phyloP scores from a whole-genome alignment of 371 early-diverging fungal species.

The Gilbertella persicaria region DNA sequence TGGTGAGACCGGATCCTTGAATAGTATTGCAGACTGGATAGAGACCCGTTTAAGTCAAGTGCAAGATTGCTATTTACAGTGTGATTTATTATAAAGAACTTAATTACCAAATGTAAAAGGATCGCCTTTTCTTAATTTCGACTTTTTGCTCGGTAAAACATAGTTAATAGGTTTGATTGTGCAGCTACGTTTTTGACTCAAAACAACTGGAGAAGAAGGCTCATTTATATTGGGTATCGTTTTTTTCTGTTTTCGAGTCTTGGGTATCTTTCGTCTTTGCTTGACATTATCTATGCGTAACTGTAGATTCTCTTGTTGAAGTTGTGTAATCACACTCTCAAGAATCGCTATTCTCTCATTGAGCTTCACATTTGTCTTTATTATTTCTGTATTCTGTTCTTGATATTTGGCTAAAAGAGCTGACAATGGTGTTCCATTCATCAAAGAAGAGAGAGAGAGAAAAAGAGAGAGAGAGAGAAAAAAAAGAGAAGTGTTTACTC shows the following conservation, averaged over 20 bases:
- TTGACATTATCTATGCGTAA: constrained; percentile 6
- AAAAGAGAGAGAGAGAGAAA: neutral
- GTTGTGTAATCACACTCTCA: constrained; percentile 2
- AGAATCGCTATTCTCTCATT: constrained; percentile 9
- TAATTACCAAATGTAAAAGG: constrained; percentile 19
- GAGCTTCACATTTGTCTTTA: constrained; percentile 5
- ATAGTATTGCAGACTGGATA: constrained; percentile 16
- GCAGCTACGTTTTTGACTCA: constrained; percentile 1
- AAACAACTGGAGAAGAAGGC: neutral
- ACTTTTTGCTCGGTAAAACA: constrained; percentile 11
- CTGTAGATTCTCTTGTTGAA: constrained; percentile 15
- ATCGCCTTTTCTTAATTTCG: constrained; percentile 26
- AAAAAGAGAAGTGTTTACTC: neutral
- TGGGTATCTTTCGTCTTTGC: neutral
- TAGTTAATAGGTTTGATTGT: constrained; percentile 15
- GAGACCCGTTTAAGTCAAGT: constrained; percentile 14
- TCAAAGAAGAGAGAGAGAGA: neutral
- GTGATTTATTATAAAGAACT: constrained; percentile 15
- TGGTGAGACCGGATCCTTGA: neutral
- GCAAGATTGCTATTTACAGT: constrained; percentile 15
- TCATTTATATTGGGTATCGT: neutral
- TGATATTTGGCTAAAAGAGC: neutral
- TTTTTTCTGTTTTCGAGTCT: neutral
- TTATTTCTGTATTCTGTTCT: constrained; percentile 17
- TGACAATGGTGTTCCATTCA: neutral